These are phyloP conservation scores for Sanghuangporus sanghuang DNA, from an alignment of 1,284 basidiomycete genomes.

Conservation along the genomic window DNA sequence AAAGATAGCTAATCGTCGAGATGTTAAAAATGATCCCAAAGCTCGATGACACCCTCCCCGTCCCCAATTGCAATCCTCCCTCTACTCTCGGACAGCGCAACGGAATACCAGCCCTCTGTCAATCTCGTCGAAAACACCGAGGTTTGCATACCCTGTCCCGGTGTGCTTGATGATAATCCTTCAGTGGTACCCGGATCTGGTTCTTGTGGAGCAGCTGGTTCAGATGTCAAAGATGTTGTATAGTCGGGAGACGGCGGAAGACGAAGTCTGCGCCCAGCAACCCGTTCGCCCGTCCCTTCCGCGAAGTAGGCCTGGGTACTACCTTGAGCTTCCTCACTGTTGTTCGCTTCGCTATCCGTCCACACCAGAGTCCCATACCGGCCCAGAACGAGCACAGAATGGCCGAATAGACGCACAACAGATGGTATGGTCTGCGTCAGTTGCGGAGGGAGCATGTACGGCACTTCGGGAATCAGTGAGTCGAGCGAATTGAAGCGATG, in stretches of 20 bases:
- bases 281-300: slow-evolving; percentile 17
- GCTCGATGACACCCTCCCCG: slow-evolving; percentile 41
- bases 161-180: not conserved
- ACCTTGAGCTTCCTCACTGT: slow-evolving; percentile 24
- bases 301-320: slow-evolving; percentile 35
- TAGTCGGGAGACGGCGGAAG: not conserved
- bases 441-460: slow-evolving; percentile 30
- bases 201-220: not conserved
- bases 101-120: slow-evolving; percentile 43
- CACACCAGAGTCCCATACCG: slow-evolving; percentile 58
- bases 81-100: slow-evolving; percentile 55
- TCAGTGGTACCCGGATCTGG: not conserved
- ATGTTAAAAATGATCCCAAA: slow-evolving; percentile 40
- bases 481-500: not conserved
- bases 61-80: slow-evolving; percentile 54
- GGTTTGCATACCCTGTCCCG: slow-evolving; percentile 21
- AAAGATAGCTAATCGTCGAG: not conserved
- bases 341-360: slow-evolving; percentile 47
- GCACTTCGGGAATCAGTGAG: slow-evolving; percentile 30
- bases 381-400: slow-evolving; percentile 49
- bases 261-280: slow-evolving; percentile 4
- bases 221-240: not conserved
- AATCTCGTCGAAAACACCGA: slow-evolving; percentile 42
- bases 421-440: slow-evolving; percentile 44
- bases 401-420: slow-evolving; percentile 53